phyloP scores from a whole-genome alignment of 768 basidiomycete genomes.

The Naganishia onofrii region DNA sequence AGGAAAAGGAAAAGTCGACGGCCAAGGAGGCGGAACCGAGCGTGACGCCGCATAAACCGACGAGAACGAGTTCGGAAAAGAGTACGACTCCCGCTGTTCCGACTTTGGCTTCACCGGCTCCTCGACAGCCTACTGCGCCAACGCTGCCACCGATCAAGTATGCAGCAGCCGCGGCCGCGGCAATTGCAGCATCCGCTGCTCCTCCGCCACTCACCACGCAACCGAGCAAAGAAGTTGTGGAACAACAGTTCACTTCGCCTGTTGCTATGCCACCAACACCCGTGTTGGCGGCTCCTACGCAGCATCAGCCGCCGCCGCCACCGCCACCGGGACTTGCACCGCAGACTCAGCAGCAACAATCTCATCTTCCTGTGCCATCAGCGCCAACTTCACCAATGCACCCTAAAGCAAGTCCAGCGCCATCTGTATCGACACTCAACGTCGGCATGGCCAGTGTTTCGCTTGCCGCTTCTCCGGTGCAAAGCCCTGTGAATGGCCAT shows the following conservation, averaged over 20 bases:
- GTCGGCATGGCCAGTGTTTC: conserved; percentile 20
- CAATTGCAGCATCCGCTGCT: conserved; percentile 51
- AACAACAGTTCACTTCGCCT: background rate
- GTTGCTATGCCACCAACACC: conserved; percentile 22
- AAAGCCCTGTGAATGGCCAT: conserved; percentile 41
- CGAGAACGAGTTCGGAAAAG: conserved; percentile 30
- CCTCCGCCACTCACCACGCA: conserved; percentile 24
- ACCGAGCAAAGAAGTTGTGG: background rate
- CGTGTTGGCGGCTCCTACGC: conserved; percentile 19
- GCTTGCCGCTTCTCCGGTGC: conserved; percentile 20
- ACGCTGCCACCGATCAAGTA: conserved; percentile 77
- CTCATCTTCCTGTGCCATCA: conserved; percentile 16
- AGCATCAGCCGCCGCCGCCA: conserved; percentile 25
- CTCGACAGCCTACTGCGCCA: conserved; percentile 34
- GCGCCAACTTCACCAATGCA: conserved; percentile 8
- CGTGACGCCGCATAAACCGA: conserved; percentile 14
- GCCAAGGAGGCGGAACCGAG: background rate
- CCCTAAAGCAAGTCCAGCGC: background rate
- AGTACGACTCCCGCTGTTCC: conserved; percentile 16
- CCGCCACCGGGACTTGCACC: conserved; percentile 22
- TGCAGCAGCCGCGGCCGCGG: conserved; percentile 81
- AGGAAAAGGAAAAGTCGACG: background rate
- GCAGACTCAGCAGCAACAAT: conserved; percentile 20
- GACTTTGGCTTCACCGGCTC: conserved; percentile 17
- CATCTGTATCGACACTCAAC: conserved; percentile 20